Evolutionary conservation across 345 rosid species (phyloP), one percentile per base, ranked within the genome.

Genomic region (Garcia nutans): DNA sequence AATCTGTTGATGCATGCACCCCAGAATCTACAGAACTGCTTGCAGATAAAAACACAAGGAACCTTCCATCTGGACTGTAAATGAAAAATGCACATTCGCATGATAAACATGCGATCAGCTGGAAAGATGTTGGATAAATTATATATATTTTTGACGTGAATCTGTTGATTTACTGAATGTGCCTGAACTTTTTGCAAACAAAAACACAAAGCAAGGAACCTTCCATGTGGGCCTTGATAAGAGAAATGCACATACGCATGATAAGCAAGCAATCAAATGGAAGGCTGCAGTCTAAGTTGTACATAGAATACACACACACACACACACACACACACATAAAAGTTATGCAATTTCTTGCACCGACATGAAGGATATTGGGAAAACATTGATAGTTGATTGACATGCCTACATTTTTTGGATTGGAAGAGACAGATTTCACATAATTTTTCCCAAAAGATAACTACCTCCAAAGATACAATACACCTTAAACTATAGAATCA

Each of bases 61-160:
- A 82, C 71, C 85, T 93, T 76, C 98, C 97, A 80, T 88, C 96
- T 68, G 92, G 96, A 79, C 99, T 95, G 93, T 61, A 72, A 64
- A 81, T 70, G 56, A 82, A 33, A 74, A 68, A 42, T 1, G 12
- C 20, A 61, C 20, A 61, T 26, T 4, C 42, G 68, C 49, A 69
- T 22, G 41, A 63, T 44, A 70, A 66, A 75, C 42, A 71, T 47
- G 54, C 22, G 24, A 59, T 59, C 66, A 72, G 50, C 33, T 75
- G 65, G n/a, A 45, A 71, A 64, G n/a, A 44, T 8, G 66, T 67
- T 47, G 44, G n/a, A 33, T 64, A 61, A 52, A 71, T 37, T 31
- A 2, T 37, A 63, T 65, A 44, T 22, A 31, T 67, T 78, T 78
- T 87, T 90, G 89, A 76, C 89, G 90, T 59, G 97, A 90, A 70